Evolutionary conservation across 768 basidiomycete genomes (phyloP).

Genomic region (Auricularia sp.): DNA sequence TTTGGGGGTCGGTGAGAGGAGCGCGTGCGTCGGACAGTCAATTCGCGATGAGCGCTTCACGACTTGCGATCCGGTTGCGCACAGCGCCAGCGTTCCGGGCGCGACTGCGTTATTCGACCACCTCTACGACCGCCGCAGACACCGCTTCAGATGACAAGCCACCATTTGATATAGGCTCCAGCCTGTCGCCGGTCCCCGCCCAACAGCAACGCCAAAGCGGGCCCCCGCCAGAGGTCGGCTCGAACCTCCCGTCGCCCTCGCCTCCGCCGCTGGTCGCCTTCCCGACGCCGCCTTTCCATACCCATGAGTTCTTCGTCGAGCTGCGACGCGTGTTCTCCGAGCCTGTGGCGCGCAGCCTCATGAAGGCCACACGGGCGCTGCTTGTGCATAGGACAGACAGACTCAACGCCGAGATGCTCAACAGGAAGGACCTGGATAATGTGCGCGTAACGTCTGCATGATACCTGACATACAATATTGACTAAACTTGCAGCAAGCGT

Average conservation of each 20-base stretch:
- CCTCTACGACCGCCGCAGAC: too few species aligned
- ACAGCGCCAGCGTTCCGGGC: too few species aligned
- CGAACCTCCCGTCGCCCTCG: not conserved
- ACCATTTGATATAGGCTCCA: too few species aligned
- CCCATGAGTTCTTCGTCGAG: slow-evolving; percentile 62
- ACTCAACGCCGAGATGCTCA: slow-evolving; percentile 62
- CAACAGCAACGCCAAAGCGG: not conserved
- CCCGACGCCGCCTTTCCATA: slow-evolving; percentile 68
- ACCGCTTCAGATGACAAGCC: too few species aligned
- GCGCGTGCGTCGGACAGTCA: too few species aligned
- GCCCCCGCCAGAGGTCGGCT: not conserved
- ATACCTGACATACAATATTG: too few species aligned
- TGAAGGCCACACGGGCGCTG: slow-evolving; percentile 73
- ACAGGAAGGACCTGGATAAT: slow-evolving; percentile 71
- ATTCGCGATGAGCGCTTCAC: too few species aligned
- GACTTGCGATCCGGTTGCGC: too few species aligned
- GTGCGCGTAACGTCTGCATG: slow-evolving; percentile 31
- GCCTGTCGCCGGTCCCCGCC: too few species aligned
- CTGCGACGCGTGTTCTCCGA: slow-evolving; percentile 69
- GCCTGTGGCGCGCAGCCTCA: slow-evolving; percentile 63
- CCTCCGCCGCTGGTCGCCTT: not conserved
- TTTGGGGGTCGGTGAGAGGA: too few species aligned
- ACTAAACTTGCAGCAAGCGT: slow-evolving; percentile 62
- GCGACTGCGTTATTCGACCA: too few species aligned
- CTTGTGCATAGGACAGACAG: slow-evolving; percentile 66